Evolutionary conservation across 805 yeast genomes (phyloP).

Genomic region (Lipomyces sp.): DNA sequence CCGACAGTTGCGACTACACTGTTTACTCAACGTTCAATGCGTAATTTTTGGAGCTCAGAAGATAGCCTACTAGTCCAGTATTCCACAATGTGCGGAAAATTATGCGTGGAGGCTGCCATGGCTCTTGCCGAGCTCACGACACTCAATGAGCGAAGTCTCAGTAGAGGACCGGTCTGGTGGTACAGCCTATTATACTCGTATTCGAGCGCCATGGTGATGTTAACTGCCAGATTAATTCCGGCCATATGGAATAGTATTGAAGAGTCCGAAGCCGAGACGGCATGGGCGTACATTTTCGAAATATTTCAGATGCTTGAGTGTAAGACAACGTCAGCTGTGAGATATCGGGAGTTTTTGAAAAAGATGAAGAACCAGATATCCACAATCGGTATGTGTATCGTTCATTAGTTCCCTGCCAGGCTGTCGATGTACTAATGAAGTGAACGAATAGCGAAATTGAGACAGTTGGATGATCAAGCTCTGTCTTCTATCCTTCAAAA

Average conservation of each 20-base stretch:
- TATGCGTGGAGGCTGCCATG: conserved; percentile 24
- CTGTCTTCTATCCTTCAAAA: too few relatives aligned
- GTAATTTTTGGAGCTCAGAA: background rate
- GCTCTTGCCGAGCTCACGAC: conserved; percentile 19
- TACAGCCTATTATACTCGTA: conserved; percentile 32
- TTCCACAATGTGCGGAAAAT: background rate
- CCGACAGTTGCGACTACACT: background rate
- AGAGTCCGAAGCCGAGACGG: conserved; percentile 1
- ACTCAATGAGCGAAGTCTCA: conserved; percentile 7
- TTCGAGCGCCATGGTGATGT: conserved; percentile 31
- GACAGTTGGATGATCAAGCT: too few relatives aligned
- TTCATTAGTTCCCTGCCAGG: too few relatives aligned
- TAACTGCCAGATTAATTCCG: conserved; percentile 33
- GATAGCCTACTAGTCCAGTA: background rate
- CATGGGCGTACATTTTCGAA: conserved; percentile 1
- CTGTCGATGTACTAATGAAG: too few relatives aligned
- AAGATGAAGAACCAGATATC: too few relatives aligned
- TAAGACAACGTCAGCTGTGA: too few relatives aligned
- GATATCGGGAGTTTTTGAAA: too few relatives aligned
- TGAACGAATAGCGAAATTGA: too few relatives aligned
- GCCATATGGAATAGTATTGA: conserved; percentile 23
- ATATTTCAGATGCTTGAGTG: too few relatives aligned
- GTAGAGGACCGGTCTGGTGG: conserved; percentile 32
- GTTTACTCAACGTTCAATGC: background rate
- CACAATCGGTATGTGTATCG: too few relatives aligned